Percentiles rank a stretch among this genome's conserved stretches.
phyloP scores from a whole-genome alignment of 495 filamentous ascomycete genomes.

The Sabuloglossum arenarium region DNA sequence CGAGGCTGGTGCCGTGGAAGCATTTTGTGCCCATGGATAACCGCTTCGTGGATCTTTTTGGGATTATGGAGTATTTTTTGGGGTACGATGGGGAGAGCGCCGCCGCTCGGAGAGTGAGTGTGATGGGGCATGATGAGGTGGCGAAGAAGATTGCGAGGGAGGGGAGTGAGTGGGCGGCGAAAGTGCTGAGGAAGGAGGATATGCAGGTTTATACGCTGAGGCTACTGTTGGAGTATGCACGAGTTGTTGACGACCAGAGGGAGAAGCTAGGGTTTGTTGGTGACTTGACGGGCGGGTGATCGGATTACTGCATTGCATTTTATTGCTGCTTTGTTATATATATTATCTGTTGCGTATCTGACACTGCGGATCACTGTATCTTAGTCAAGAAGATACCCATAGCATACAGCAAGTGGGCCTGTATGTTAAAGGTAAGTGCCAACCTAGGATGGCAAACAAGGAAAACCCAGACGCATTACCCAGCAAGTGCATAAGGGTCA shows the following conservation, averaged over 20 bases:
- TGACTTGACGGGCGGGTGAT: conserved; percentile 17
- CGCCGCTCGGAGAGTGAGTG: conserved; percentile 13
- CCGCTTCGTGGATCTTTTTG: conserved; percentile 52
- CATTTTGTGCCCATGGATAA: conserved; percentile 62
- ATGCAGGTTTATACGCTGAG: conserved; percentile 51
- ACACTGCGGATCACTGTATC: no score
- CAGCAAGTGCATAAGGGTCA: no score
- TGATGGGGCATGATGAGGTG: conserved; percentile 30
- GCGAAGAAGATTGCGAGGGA: conserved; percentile 40
- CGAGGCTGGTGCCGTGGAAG: conserved; percentile 10
- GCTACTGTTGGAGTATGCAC: conserved; percentile 50
- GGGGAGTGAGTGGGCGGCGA: conserved; percentile 45
- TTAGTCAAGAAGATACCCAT: no score
- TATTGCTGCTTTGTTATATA: no score
- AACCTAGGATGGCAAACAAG: no score
- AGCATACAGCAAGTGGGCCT: no score
- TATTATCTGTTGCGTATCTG: no score
- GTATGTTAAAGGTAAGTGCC: no score
- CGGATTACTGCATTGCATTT: no score
- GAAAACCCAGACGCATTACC: no score
- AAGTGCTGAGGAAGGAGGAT: conserved; percentile 46
- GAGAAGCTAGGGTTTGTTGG: conserved; percentile 46
- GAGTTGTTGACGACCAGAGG: conserved; percentile 41
- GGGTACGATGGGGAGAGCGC: conserved; percentile 18
- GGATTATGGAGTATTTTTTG: conserved; percentile 61